Conservation (phyloP, 208 protist species). For the Leptomonas seymouri region DNA sequence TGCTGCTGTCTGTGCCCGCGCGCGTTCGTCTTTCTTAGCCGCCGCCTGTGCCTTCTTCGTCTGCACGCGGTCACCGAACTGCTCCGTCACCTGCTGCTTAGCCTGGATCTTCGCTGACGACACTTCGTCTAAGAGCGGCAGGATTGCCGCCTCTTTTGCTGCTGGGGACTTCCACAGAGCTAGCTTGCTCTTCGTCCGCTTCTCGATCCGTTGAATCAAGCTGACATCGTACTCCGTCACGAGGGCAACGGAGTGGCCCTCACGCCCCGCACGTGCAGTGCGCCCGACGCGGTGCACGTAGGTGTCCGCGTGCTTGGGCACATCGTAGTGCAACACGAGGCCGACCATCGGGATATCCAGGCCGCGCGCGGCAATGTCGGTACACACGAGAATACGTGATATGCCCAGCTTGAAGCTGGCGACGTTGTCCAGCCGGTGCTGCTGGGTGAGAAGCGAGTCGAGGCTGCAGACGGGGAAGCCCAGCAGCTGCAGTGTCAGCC, state of each 20-base stretch:
- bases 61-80: constrained; percentile 63
- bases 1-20: constrained; percentile 3
- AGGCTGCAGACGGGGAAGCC: constrained; percentile 97
- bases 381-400: constrained; percentile 88
- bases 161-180: constrained; percentile 56
- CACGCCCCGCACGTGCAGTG: constrained; percentile 93
- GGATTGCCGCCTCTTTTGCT: constrained; percentile 52
- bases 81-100: constrained; percentile 77
- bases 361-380: constrained; percentile 94
- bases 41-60: constrained; percentile 71
- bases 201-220: constrained; percentile 74
- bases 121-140: constrained; percentile 82
- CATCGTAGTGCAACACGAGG: constrained; percentile 97
- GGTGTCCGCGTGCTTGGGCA: constrained; percentile 95
- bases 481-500: constrained; percentile 86
- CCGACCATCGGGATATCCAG: constrained; percentile 97
- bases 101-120: constrained; percentile 82
- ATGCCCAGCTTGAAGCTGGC: constrained; percentile 96
- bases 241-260: constrained; percentile 69
- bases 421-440: constrained; percentile 97
- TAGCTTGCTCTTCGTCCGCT: constrained; percentile 38
- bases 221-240: constrained; percentile 85
- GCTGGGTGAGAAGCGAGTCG: constrained; percentile 97
- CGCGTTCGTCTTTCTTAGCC: constrained; percentile 32
- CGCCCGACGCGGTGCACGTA: constrained; percentile 98